These are phyloP conservation scores for Lumnitzera littorea DNA, from an alignment of 345 rosid species.

Conservation along the genomic window DNA sequence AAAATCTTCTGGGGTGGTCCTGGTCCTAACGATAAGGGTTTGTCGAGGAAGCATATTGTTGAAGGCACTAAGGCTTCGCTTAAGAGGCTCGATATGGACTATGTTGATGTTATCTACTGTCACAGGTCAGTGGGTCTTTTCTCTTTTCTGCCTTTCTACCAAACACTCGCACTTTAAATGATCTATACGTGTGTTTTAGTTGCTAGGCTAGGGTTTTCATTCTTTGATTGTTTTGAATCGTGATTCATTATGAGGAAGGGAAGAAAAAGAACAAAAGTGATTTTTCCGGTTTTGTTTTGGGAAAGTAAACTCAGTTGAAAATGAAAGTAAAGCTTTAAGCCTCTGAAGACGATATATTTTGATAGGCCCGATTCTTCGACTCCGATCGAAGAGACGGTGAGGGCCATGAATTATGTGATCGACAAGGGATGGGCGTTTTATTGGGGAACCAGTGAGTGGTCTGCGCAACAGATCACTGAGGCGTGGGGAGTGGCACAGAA, in stretches of 20 bases:
- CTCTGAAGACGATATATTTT: slow-evolving; percentile 1
- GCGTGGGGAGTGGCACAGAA: slow-evolving; percentile 91
- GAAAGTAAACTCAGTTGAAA: neutral
- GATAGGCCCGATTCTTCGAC: slow-evolving; percentile 77
- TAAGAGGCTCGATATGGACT: slow-evolving; percentile 88
- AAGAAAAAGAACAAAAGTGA: neutral
- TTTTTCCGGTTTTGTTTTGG: neutral
- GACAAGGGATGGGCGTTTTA: slow-evolving; percentile 99
- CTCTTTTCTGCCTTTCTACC: neutral
- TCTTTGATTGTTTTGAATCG: too few relatives aligned
- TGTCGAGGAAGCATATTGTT: slow-evolving; percentile 80
- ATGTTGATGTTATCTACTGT: slow-evolving; percentile 81
- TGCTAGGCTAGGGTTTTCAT: too few relatives aligned
- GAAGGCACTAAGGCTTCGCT: slow-evolving; percentile 95
- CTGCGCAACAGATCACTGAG: slow-evolving; percentile 94
- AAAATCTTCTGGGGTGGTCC: slow-evolving; percentile 99
- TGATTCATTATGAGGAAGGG: too few relatives aligned
- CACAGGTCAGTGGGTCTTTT: slow-evolving; percentile 35
- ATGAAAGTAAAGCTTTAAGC: neutral
- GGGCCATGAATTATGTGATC: slow-evolving; percentile 90
- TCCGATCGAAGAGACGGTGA: slow-evolving; percentile 93
- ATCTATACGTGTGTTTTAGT: neutral
- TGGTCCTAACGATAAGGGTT: slow-evolving; percentile 91
- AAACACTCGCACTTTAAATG: neutral
- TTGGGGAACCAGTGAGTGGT: slow-evolving; percentile 99